Evolutionary conservation across 2,329 filamentous ascomycete species (phyloP).

Genomic region (Fusarium incarnatum): DNA sequence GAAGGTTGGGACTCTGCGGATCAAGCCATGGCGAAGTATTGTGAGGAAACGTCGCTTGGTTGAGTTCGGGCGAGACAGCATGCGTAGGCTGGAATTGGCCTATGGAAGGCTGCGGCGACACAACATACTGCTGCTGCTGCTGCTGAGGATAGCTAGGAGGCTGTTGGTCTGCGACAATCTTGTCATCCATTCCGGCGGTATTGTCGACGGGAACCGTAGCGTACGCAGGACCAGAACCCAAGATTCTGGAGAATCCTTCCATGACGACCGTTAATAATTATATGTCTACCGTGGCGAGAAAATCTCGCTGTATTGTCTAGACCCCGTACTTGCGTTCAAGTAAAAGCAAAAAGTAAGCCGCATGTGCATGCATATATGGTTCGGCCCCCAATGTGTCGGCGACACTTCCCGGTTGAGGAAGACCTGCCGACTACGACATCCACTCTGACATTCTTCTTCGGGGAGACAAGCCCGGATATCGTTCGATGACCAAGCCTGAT

Average conservation of each 20-base stretch:
- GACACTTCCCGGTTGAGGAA: background rate
- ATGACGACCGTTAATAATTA: background rate
- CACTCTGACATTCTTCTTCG: background rate
- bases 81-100: background rate
- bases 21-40: conserved; percentile 19
- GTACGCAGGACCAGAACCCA: background rate
- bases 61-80: conserved; percentile 6
- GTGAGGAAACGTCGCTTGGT: background rate
- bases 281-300: too few species aligned
- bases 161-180: background rate
- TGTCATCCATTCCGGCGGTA: conserved; percentile 11
- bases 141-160: conserved; percentile 1
- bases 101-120: conserved; percentile 11
- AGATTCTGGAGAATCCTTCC: background rate
- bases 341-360: conserved; percentile 1
- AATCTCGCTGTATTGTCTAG: too few species aligned
- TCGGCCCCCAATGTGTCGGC: background rate
- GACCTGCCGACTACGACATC: background rate
- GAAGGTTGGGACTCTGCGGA: conserved; percentile 20
- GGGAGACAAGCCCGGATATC: background rate
- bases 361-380: conserved; percentile 1
- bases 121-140: background rate
- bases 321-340: too few species aligned
- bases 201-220: background rate
- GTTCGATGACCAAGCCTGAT: background rate